A percentile compares a stretch with the other conserved stretches of the same genome.
Evolutionary conservation across 345 rosid genomes (phyloP).

Genomic region (Murraya paniculata): DNA sequence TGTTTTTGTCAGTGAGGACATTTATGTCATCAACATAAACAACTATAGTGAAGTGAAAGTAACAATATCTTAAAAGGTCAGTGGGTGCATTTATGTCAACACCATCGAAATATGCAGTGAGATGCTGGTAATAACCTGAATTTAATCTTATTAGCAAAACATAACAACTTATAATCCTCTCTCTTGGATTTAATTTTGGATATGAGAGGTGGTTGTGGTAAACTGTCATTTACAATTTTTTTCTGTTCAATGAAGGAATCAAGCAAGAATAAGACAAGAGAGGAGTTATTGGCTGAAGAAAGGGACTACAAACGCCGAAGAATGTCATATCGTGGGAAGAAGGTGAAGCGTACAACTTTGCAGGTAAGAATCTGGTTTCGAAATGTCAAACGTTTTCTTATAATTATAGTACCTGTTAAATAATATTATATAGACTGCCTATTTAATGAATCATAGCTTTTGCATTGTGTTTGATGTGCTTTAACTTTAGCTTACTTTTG

Average conservation of each 20-base stretch:
- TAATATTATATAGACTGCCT: not conserved
- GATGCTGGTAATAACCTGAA: not conserved
- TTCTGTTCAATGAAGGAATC: constrained; percentile 43
- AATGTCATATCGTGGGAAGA: constrained; percentile 97
- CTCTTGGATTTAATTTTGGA: not conserved
- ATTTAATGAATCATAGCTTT: not conserved
- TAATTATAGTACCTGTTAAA: not conserved
- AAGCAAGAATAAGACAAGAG: constrained; percentile 64
- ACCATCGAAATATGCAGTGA: not conserved
- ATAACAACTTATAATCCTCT: not conserved
- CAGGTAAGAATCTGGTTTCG: constrained; percentile 43
- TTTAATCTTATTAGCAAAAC: constrained; percentile 1
- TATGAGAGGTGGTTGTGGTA: not conserved
- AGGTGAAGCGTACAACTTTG: constrained; percentile 66
- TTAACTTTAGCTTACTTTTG: not conserved
- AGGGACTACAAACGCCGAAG: constrained; percentile 96
- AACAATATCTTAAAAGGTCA: not conserved
- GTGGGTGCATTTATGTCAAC: too few species aligned
- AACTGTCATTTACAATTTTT: not conserved
- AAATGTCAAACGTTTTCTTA: not conserved
- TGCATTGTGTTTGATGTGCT: not conserved
- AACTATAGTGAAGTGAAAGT: not conserved
- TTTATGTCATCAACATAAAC: not conserved
- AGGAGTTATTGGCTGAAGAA: constrained; percentile 93
- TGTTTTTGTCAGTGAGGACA: not conserved